Evolutionary conservation across 169 alveolate genomes (phyloP), one percentile per base, ranked within the genome.

Genomic region (Cryptosporidium muris): DNA sequence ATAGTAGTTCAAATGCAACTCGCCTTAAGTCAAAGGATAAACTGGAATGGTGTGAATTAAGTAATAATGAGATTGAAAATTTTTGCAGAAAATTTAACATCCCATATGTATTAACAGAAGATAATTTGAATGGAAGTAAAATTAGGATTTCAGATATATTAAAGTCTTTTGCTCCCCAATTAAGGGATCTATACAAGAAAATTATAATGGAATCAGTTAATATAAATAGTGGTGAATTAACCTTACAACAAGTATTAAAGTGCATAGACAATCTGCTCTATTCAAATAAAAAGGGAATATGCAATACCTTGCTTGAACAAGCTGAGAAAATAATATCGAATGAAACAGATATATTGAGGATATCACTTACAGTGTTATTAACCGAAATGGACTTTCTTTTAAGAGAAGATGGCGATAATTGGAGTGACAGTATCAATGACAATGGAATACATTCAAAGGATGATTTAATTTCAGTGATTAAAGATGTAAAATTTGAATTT

Each of bases 361-460:
- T 58, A 74, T 11, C 47, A 16, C 51, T 74, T 40, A 58, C 85
- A 45, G 52, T 74, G 6, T 52, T 48, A 45, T 36, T 58, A 58
- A 43, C 43, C 37, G 85, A 74, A 8, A 60, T 74, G 62, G 60
- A 45, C 47, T 74, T 74, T 58, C 67, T 74, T 14, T 6, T 74
- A 12, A 25, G 25, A 25, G 0, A 25, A 25, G 25, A 25, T 25
- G 25, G 25, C 25, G 25, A 25, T 25, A 25, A 25, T 25, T 58
- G 68, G 6, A 54, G 36, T 58, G 56, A 42, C 16, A 45, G 40
- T 38, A 6, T 3, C 45, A 16, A n/a, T 37, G 6, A 9, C 9
- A 58, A 40, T 14, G 43, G 9, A 9, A 1, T 51, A 7, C 16
- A 11, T 60, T 66, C 42, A 2, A 8, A 25, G 36, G 63, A 66